Evolutionary conservation across 495 filamentous ascomycete genomes (phyloP), one percentile per base, ranked within the genome.

Genomic region (Aspergillus cristatus): DNA sequence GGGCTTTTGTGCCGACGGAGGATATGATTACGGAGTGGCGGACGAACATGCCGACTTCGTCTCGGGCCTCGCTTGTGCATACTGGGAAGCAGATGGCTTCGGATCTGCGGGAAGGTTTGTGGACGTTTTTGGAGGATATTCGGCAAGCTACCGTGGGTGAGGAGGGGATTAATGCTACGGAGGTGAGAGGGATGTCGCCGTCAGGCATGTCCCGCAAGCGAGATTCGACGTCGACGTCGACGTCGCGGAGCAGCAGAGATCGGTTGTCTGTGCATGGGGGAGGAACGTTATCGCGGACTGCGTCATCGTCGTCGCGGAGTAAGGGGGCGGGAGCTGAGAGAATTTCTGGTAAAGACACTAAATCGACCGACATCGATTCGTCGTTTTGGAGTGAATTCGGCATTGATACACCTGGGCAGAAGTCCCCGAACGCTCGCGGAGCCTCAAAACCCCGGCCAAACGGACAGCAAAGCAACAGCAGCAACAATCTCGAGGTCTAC

Each of bases 91-190:
- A 94, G 54, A 84, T 97, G 57, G 90, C 91, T 2, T 83, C 82
- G 7, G 91, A 94, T 57, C 74, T 98, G 49, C 80, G 80, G 44
- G 78, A 88, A 28, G 91, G 91, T 0, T 64, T 97, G n/a, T 91
- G 86, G 86, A 95, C 86, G 11, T 98, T 97, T 57, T 73, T 96
- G 43, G 91, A 97, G 53, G 91, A 97, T 58, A 72, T 98, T 17
- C 72, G 87, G 45, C 91, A 98, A 62, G 91, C 86, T 11, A 94
- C 91, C 2, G 85, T 96, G 10, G 91, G 90, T 28, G 91, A 97
- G 20, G 91, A 97, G 58, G 84, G 76, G 8, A 76, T 86, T 40
- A 76, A 68, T 37, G 79, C 73, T 28, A 71, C 65, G 13, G 65
- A 63, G 46, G 59, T 63, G 24, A 51, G 67, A 26, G 59, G 53